Conservation (phyloP, 495 filamentous ascomycete genomes). For the Lindgomyces ingoldianus region DNA sequence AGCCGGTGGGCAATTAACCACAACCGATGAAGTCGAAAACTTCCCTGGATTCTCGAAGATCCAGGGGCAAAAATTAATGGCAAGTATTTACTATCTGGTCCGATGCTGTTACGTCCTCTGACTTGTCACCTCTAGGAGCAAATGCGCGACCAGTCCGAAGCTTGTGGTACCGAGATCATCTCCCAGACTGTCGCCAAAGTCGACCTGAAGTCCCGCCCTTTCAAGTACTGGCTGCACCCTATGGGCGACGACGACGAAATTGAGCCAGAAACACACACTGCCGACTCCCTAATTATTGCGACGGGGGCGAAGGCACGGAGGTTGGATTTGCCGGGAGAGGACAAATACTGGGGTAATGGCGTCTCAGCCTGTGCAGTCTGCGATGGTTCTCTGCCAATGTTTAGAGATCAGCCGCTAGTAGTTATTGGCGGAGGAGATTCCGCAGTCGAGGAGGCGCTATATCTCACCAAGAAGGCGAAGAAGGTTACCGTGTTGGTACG, state of each 20-base stretch:
- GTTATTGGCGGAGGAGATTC: constrained; percentile 98
- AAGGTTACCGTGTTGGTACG: constrained; percentile 93
- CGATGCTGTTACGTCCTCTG: neutral
- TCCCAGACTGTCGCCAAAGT: constrained; percentile 88
- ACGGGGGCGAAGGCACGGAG: constrained; percentile 90
- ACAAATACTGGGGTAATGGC: constrained; percentile 93
- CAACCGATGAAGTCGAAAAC: constrained; percentile 97
- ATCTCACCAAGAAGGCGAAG: constrained; percentile 95
- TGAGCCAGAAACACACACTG: constrained; percentile 68
- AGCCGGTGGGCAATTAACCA: constrained; percentile 93
- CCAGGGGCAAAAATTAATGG: constrained; percentile 83
- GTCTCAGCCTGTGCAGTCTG: constrained; percentile 97
- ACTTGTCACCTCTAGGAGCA: constrained; percentile 58
- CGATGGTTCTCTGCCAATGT: constrained; percentile 96
- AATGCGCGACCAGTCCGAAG: constrained; percentile 88
- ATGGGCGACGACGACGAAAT: constrained; percentile 62
- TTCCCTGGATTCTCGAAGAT: constrained; percentile 92
- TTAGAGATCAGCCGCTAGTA: constrained; percentile 89
- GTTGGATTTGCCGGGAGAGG: constrained; percentile 82
- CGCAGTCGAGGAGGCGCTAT: constrained; percentile 95
- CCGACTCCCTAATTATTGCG: constrained; percentile 89
- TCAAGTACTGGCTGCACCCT: constrained; percentile 83
- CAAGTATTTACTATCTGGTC: constrained; percentile 36
- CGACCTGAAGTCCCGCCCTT: constrained; percentile 81
- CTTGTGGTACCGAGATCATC: constrained; percentile 88